A percentile compares a stretch with the other conserved stretches of the same genome.
Conservation (phyloP, 208 protist species). For the Blechomonas ayalai region DNA sequence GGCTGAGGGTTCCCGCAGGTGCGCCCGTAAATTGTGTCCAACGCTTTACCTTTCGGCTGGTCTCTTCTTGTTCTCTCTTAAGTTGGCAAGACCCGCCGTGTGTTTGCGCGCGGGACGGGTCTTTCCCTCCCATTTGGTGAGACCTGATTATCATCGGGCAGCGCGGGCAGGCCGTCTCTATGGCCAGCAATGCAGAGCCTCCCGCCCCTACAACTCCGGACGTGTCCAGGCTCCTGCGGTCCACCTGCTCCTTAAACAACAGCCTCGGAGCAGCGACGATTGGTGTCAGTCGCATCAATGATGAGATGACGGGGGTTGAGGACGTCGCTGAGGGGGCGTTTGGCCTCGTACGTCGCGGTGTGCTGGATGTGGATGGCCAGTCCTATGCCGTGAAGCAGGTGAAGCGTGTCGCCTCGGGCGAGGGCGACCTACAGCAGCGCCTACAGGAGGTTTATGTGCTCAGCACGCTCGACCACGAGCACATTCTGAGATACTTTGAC, state of each 20-base stretch:
- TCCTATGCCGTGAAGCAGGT: constrained; percentile 80
- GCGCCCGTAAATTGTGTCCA: too few species aligned
- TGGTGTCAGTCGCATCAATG: constrained; percentile 52
- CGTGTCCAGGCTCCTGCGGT: too few species aligned
- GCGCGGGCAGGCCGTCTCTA: too few species aligned
- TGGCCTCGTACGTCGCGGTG: constrained; percentile 49
- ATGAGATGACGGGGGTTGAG: constrained; percentile 67
- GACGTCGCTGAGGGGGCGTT: constrained; percentile 62
- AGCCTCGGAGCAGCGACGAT: constrained; percentile 26
- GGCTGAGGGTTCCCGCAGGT: too few species aligned
- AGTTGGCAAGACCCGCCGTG: not conserved
- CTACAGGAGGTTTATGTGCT: constrained; percentile 79
- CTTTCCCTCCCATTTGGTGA: too few species aligned
- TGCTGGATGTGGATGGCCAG: constrained; percentile 49
- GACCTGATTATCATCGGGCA: too few species aligned
- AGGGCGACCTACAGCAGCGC: constrained; percentile 68
- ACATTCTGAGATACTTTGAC: constrained; percentile 83
- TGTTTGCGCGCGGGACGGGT: not conserved
- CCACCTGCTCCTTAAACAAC: constrained; percentile 20
- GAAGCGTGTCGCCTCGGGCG: constrained; percentile 54
- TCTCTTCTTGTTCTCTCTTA: constrained; percentile 4
- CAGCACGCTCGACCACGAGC: constrained; percentile 51
- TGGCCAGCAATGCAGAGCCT: too few species aligned
- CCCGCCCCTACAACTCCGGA: too few species aligned
- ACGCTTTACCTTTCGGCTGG: constrained; percentile 3